Base-by-base conservation (phyloP, 2,329 filamentous ascomycete genomes). In the Aspergillus alliaceus region DNA sequence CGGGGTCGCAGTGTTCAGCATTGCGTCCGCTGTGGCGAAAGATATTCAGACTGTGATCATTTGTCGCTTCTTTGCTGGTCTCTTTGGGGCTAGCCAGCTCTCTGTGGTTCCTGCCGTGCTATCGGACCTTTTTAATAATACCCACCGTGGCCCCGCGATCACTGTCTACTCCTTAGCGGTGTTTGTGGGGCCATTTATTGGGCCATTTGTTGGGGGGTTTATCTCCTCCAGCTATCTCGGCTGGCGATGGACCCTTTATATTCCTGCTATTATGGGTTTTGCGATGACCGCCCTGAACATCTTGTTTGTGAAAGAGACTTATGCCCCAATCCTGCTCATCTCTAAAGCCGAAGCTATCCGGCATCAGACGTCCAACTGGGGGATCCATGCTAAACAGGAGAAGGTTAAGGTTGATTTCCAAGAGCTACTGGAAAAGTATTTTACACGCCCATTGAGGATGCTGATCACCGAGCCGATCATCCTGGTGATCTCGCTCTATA, bases 331-430 rank as follows among this genome's bases (percentile, higher is more conserved):
- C 0, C 75, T 85, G 3, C 75, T 85, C 0, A 76, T 83, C 15
- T 63, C 71, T 24, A 85, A 85, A 64, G 83, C 83, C 0, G 68
- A 74, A 1, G 73, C 79, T 37, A 66, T 85, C 1, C 75, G 83
- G 22, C 73, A 79, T 11, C 62, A 77, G 18, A 84, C 82, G 0
- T 73, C 75, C 53, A 84, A 84, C 55, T 83, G 80, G 81, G 82
- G 79, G 1, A 83, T 85, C 44, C 82, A 84, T 62, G 80, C 82
- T 4, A 81, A 77, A 58, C 72, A 74, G 44, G 80, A 82, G 59
- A 77, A 80, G 65, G 74, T 81, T 34, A 79, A 82, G 59, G 66
- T 82, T 25, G 75, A 79, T 51, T 71, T 81, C 39, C 66, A 66
- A 6, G 74, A 79, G 55, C 59, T 82, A 18, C 59, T 79, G 7